Base-by-base conservation (phyloP, 2,329 filamentous ascomycete species). In the Xenoacremonium recifei region DNA sequence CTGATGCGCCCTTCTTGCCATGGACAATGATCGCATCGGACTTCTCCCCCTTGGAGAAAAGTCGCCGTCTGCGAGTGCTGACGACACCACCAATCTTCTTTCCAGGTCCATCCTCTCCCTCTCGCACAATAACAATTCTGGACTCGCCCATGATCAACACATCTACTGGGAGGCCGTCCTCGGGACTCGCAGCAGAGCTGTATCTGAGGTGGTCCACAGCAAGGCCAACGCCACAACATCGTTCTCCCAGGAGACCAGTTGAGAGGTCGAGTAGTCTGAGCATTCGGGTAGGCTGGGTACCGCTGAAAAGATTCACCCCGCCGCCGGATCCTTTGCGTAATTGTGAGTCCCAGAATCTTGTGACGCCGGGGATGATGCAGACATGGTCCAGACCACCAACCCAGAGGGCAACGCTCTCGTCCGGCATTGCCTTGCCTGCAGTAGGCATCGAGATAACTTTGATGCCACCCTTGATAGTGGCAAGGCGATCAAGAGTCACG, bases 271-370 rank as follows among this genome's bases (percentile, higher is more conserved):
- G 66, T 4, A 82, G 61, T 36, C 76, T 78, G 11, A 78, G 57
- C 76, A 82, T 82, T 35, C 73, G 70, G 2, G 72, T 72, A 0
- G 76, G 73, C 41, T 77, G 75, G 0, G 74, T 65, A 35, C 76
- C 76, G 44, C 73, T 76, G 50, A 81, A 82, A 3, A 80, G 61
- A 41, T 79, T 79, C 6, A 73, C 72, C 2, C 74, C 72, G 11
- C 71, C 71, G n/a, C 72, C 71, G 6, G 63, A 63, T 12, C 70
- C 68, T 47, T 71, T 75, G 11, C 76, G 74, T 10, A 78, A 66
- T 49, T 82, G 77, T 1, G 77, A 72, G 25, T 81, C 78, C 78
- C 79, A 82, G 61, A 82, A 82, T 12, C 72, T 71, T 5, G 73
- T 64, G 6, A 82, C 63, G 1, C 70, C 69, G 1, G 78, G 76